Evolutionary conservation across 805 yeast genomes (phyloP), one percentile per base, ranked within the genome.

Genomic region (Jamesozyma gamospora): DNA sequence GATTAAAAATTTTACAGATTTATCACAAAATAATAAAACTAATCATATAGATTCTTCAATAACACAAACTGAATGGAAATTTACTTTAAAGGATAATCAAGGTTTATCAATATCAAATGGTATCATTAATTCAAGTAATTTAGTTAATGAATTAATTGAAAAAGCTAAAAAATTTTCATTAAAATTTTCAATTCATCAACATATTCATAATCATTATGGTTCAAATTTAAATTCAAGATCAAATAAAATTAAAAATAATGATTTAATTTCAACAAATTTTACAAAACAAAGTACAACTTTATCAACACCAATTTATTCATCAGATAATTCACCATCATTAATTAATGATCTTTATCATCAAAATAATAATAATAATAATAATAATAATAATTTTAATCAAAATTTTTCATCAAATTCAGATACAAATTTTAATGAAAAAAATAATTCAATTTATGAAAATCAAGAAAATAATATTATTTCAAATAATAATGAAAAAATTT

Each of bases 171-270:
- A 63, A 36, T 69, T 74, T 48, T 69, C 72, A 15, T 62, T 82
- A 32, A 69, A 73, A 34, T 68, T 86, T 12, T 78, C 86, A 4
- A 73, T 86, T 16, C 94, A 86, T 60, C 95, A 86, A 56, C 95
- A 84, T 58, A 77, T 82, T 34, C 90, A 83, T 58, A 84, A 84
- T 55, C 87, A 82, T 59, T 79, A 81, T 58, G 67, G 46, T 9
- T 31, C 34, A 16, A 24, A 24, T 14, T n/a, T 15, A 18, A 36
- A 29, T 18, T 14, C 15, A 16, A 5, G 19, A 6, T 7, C 13
- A 15, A 30, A 30, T 16, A 30, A 30, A 16, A 14, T 18, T 14
- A 16, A 7, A 30, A 14, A 16, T 12, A 18, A 14, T 10, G 32
- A 30, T 13, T 7, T 14, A 7, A 6, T 30, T 14, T 15, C 32